Base-by-base conservation (phyloP, 1,139 yeast species). In the Zhuliangozyma parablackwelliae region DNA sequence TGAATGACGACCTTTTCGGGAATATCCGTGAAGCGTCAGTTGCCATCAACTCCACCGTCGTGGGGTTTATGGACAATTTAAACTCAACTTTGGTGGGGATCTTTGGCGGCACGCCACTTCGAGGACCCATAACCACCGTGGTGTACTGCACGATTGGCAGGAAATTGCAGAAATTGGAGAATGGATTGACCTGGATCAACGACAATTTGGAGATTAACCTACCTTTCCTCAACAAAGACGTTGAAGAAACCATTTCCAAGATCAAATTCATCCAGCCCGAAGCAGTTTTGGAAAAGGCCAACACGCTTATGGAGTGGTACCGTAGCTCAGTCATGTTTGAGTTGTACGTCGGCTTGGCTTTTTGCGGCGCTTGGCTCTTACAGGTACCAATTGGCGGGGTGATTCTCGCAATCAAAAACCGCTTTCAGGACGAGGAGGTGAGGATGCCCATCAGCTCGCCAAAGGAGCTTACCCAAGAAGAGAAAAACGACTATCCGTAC, bases 121-220 rank as follows among this genome's bases (percentile, higher is more conserved):
- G 79, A 32, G 53, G 54, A 1, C 85, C 95, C 0, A 69, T 90
- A 48, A 73, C 62, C 27, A 63, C 80, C 0, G 78, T 89, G 1
- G 84, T 89, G 6, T 79, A 81, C 35, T 92, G 98, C 61, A 77
- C 86, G 1, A 65, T 92, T 30, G 94, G 89, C 10, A 68, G 82
- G 38, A 92, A 90, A 53, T 56, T 90, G 6, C 66, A 69, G 4
- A 69, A 72, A 26, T 63, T 89, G 1, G 85, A 85, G 46, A 54
- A 70, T 21, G 97, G 95, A 0, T 57, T 90, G 37, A 72, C 80
- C 1, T 92, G 97, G 97, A 63, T 90, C 2, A 71, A 83, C 48
- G 65, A 80, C 26, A 69, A 85, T 46, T 71, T 90, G 3, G 65
- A 75, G 11, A 61, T 90, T 2, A 45, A 63, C 0, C 53, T 90